phyloP scores from a whole-genome alignment of 768 basidiomycete species.

The Leucosporidium yakuticum region DNA sequence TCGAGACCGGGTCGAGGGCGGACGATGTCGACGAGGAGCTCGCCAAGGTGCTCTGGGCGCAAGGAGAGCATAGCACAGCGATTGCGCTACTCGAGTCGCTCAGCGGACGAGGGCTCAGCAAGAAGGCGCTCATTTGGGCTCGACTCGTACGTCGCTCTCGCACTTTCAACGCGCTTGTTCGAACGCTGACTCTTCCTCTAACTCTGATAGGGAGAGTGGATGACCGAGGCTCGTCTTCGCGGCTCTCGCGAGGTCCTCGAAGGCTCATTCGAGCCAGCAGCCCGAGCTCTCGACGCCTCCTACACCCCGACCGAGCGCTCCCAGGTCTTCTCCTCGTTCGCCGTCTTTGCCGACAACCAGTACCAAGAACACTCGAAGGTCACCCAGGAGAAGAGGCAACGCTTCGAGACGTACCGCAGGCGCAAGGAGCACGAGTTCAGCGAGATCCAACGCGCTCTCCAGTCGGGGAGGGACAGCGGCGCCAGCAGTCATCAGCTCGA shows the following conservation, averaged over 20 bases:
- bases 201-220: slow-evolving; percentile 73
- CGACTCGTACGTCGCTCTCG: slow-evolving; percentile 54
- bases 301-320: slow-evolving; percentile 16
- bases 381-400: slow-evolving; percentile 54
- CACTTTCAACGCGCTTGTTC: neutral
- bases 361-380: slow-evolving; percentile 65
- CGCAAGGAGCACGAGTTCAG: slow-evolving; percentile 68
- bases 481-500: slow-evolving; percentile 41
- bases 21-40: slow-evolving; percentile 64
- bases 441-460: slow-evolving; percentile 39
- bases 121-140: slow-evolving; percentile 47
- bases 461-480: slow-evolving; percentile 34
- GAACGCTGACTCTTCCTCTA: neutral
- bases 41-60: slow-evolving; percentile 81
- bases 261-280: slow-evolving; percentile 65
- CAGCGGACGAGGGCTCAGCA: neutral
- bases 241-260: slow-evolving; percentile 65
- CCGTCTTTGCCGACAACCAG: slow-evolving; percentile 82
- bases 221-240: slow-evolving; percentile 73
- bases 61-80: slow-evolving; percentile 76
- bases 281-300: slow-evolving; percentile 41
- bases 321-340: slow-evolving; percentile 70
- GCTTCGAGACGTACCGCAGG: slow-evolving; percentile 65
- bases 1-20: slow-evolving; percentile 37
- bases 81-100: slow-evolving; percentile 56